Percentiles rank a stretch among this genome's conserved stretches.
Evolutionary conservation across 805 yeast genomes (phyloP).

Genomic region (Myxozyma melibiosi): DNA sequence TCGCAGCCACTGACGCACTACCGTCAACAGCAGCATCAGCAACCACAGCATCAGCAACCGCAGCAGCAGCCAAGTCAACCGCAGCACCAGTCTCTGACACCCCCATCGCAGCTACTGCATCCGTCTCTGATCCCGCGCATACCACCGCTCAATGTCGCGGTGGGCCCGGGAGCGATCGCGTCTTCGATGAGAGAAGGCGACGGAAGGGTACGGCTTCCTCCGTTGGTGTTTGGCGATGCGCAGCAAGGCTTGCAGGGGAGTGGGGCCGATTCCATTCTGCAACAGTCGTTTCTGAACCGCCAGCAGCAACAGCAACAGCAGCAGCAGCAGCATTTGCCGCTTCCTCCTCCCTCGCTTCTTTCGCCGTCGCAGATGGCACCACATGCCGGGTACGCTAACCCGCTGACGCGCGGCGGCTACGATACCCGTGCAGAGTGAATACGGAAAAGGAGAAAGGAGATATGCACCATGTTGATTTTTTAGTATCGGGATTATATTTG

Average conservation of each 20-base stretch:
- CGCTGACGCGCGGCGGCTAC: background rate
- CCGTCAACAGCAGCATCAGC: background rate
- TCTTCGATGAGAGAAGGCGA: slow-evolving; percentile 4
- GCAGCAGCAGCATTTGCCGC: background rate
- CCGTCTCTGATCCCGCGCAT: slow-evolving; percentile 7
- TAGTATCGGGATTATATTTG: too few relatives aligned
- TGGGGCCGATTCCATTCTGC: slow-evolving; percentile 9
- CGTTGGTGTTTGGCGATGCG: slow-evolving; percentile 13
- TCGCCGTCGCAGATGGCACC: background rate
- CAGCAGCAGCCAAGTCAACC: background rate
- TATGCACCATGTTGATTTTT: too few relatives aligned
- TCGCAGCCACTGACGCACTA: background rate
- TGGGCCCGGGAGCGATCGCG: background rate
- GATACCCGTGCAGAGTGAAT: background rate
- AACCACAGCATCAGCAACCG: background rate
- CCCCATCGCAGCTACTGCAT: background rate
- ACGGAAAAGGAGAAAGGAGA: too few relatives aligned
- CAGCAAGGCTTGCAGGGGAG: background rate
- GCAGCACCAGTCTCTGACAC: background rate
- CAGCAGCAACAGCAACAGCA: background rate
- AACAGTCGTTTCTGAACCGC: background rate
- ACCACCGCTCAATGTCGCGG: background rate
- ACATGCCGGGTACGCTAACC: background rate
- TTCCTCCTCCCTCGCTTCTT: background rate
- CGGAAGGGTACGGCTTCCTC: slow-evolving; percentile 23